Conservation (phyloP, 208 protist species). For the Trypanosoma cruzi region DNA sequence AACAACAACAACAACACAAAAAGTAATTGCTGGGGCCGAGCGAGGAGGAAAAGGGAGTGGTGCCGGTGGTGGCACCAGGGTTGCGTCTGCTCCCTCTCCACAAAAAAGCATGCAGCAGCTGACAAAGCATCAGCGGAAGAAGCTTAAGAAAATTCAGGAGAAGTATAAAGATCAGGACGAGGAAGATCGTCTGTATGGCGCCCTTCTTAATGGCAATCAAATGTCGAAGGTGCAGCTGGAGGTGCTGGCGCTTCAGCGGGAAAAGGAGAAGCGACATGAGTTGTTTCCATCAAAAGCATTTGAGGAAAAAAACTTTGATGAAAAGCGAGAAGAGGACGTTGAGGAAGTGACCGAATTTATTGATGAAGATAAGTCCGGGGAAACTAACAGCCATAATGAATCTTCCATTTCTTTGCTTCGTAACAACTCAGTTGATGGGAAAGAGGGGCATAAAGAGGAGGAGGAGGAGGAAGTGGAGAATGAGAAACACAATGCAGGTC, state of each 20-base stretch:
- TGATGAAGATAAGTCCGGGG: slow-evolving; percentile 20
- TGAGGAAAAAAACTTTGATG: slow-evolving; percentile 23
- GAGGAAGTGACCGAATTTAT: neutral
- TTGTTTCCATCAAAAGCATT: slow-evolving; percentile 23
- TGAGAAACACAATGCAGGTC: neutral
- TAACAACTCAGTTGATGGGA: neutral
- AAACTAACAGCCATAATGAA: neutral
- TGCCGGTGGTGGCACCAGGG: neutral
- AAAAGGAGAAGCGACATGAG: slow-evolving; percentile 18
- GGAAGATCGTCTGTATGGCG: slow-evolving; percentile 55
- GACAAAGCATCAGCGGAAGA: slow-evolving; percentile 64
- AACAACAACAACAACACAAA: neutral
- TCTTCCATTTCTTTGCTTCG: neutral
- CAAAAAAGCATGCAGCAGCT: slow-evolving; percentile 21
- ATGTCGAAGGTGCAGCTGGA: slow-evolving; percentile 50
- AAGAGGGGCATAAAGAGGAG: neutral
- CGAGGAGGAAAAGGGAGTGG: neutral
- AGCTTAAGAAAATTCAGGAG: slow-evolving; percentile 72
- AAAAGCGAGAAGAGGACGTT: too few relatives aligned
- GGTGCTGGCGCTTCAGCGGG: slow-evolving; percentile 24
- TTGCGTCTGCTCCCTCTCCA: neutral
- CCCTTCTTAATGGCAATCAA: slow-evolving; percentile 70
- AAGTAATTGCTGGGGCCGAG: slow-evolving; percentile 2
- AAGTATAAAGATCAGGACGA: slow-evolving; percentile 89
- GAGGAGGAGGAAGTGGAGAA: slow-evolving; percentile 6